A percentile compares a stretch with the other conserved stretches of the same genome.
phyloP scores from a whole-genome alignment of 129 eudicot species.

The Centrapalus pauciflorus region DNA sequence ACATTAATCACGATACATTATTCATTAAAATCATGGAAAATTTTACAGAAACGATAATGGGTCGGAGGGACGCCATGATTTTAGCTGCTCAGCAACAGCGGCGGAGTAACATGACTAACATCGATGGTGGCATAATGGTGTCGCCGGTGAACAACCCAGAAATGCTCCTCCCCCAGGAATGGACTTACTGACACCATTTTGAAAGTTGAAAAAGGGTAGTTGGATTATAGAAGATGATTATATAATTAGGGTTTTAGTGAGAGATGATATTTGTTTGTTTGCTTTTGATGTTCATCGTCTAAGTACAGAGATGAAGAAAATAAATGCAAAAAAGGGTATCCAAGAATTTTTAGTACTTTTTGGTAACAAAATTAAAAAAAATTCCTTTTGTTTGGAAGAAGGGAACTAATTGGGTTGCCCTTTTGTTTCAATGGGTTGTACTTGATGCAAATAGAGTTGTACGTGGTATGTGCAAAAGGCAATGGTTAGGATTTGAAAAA shows the following conservation, averaged over 20 bases:
- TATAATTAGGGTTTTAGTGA: neutral
- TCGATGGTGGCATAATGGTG: conserved; percentile 7
- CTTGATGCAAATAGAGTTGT: conserved; percentile 5
- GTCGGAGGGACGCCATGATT: conserved; percentile 36
- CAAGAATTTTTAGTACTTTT: conserved; percentile 6
- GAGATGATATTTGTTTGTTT: conserved; percentile 5
- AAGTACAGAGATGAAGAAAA: conserved; percentile 1
- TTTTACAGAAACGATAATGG: conserved; percentile 27
- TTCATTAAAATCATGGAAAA: neutral
- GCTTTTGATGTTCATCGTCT: neutral
- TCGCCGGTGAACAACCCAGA: conserved; percentile 29
- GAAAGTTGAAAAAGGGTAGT: neutral
- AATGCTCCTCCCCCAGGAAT: conserved; percentile 57
- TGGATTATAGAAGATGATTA: neutral
- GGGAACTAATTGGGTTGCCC: neutral
- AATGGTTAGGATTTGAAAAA: neutral
- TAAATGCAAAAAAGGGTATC: conserved; percentile 9
- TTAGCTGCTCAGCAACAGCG: conserved; percentile 13
- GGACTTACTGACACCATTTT: conserved; percentile 50
- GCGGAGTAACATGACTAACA: conserved; percentile 18
- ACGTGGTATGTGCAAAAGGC: neutral
- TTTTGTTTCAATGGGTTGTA: neutral
- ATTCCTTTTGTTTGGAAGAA: conserved; percentile 19
- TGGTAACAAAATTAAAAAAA: neutral
- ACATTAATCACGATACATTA: neutral